Conservation (phyloP, 306 rosid species). For the Dryas alaskensis region DNA sequence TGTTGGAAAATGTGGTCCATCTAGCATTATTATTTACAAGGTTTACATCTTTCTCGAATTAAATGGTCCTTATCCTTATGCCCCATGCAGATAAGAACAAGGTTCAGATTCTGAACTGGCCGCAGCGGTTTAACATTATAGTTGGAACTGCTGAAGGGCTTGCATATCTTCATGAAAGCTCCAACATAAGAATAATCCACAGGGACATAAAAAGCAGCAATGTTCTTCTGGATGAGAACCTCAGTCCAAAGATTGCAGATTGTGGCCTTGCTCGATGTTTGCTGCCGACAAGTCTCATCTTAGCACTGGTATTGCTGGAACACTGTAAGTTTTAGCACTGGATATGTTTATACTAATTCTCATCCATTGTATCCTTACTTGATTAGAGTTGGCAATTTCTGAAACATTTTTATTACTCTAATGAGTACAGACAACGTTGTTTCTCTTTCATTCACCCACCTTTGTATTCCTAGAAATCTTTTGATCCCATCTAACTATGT, state of each 20-base stretch:
- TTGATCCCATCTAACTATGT: neutral
- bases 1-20: neutral
- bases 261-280: slow-evolving; percentile 84
- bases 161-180: slow-evolving; percentile 79
- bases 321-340: slow-evolving; percentile 57
- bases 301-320: slow-evolving; percentile 91
- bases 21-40: neutral
- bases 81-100: slow-evolving; percentile 55
- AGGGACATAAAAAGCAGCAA: slow-evolving; percentile 92
- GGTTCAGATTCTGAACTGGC: slow-evolving; percentile 65
- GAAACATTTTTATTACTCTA: neutral
- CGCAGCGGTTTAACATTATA: slow-evolving; percentile 57
- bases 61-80: neutral
- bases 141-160: slow-evolving; percentile 86
- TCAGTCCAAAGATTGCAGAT: slow-evolving; percentile 78
- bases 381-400: neutral
- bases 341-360: neutral
- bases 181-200: slow-evolving; percentile 62
- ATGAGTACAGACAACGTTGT: neutral
- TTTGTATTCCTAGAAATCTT: neutral
- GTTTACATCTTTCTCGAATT: neutral
- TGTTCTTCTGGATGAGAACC: slow-evolving; percentile 74
- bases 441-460: neutral
- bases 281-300: slow-evolving; percentile 69
- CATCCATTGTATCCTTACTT: neutral